Percentiles rank a stretch among this genome's conserved stretches.
These are phyloP conservation scores for Rhypophila decipiens DNA, from an alignment of 495 filamentous ascomycete genomes.

Conservation along the genomic window DNA sequence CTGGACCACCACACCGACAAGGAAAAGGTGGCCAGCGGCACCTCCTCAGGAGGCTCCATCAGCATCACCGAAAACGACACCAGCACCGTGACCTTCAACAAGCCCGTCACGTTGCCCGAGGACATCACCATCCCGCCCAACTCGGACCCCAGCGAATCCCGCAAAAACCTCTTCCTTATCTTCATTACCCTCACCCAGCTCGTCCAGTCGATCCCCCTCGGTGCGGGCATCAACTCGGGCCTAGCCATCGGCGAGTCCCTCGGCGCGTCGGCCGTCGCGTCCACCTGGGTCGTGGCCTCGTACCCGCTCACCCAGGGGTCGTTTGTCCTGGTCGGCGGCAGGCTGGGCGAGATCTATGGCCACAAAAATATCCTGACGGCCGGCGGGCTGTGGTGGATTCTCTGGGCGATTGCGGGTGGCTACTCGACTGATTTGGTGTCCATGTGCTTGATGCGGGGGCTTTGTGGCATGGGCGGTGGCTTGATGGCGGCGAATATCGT, in stretches of 20 bases:
- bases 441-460: slow-evolving; percentile 33
- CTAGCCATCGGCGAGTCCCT: slow-evolving; percentile 17
- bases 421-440: slow-evolving; percentile 18
- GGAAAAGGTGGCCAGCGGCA: too few relatives aligned
- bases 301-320: slow-evolving; percentile 42
- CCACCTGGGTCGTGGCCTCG: slow-evolving; percentile 25
- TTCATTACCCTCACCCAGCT: slow-evolving; percentile 23
- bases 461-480: slow-evolving; percentile 39
- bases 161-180: slow-evolving; percentile 4
- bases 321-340: slow-evolving; percentile 43
- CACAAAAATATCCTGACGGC: slow-evolving; percentile 39
- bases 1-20: too few relatives aligned
- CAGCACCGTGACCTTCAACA: too few relatives aligned
- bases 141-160: background rate
- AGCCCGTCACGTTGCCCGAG: too few relatives aligned
- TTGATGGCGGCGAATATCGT: slow-evolving; percentile 45
- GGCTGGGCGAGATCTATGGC: slow-evolving; percentile 45
- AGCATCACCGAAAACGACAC: too few relatives aligned
- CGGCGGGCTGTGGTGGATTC: slow-evolving; percentile 31
- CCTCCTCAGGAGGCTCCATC: too few relatives aligned
- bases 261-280: slow-evolving; percentile 2
- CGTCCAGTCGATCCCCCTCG: slow-evolving; percentile 25
- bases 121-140: background rate
- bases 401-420: slow-evolving; percentile 33
- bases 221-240: slow-evolving; percentile 21